Evolutionary conservation across 805 yeast species (phyloP).

Genomic region (Schizosaccharomyces lindneri): DNA sequence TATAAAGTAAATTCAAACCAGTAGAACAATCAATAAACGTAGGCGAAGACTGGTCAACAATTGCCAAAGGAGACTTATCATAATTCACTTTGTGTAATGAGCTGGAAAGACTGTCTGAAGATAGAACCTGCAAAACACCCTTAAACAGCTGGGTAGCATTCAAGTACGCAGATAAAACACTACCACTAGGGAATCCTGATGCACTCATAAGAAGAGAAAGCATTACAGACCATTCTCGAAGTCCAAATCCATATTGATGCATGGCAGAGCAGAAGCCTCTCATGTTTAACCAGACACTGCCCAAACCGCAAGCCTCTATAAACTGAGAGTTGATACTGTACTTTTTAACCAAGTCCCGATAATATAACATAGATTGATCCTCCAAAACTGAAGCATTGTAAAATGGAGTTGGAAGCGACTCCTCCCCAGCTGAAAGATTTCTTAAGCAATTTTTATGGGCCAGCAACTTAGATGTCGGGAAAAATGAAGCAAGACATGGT

Average conservation of each 20-base stretch:
- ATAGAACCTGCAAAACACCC: constrained; percentile 47
- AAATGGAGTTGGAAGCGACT: constrained; percentile 46
- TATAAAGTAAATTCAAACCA: constrained; percentile 48
- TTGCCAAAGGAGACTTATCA: background rate
- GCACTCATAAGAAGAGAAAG: constrained; percentile 67
- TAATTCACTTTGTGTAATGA: background rate
- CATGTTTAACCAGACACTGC: constrained; percentile 75
- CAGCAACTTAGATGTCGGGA: constrained; percentile 49
- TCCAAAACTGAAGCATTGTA: constrained; percentile 65
- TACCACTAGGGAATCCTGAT: constrained; percentile 39
- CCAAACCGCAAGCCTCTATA: constrained; percentile 65
- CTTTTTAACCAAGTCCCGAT: constrained; percentile 20
- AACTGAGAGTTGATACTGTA: constrained; percentile 49
- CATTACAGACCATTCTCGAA: constrained; percentile 62
- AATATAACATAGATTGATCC: constrained; percentile 44
- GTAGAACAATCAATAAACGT: background rate
- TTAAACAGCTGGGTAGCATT: constrained; percentile 84
- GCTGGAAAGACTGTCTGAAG: background rate
- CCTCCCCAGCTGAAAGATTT: constrained; percentile 13
- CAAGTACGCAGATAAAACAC: constrained; percentile 56
- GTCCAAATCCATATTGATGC: constrained; percentile 65
- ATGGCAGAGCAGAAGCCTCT: constrained; percentile 49
- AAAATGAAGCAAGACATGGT: constrained; percentile 45
- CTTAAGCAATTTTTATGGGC: constrained; percentile 69
- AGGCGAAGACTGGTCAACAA: background rate